Base-by-base conservation (phyloP, 2,329 filamentous ascomycete genomes). In the Pseudocercospora pini-densiflorae region DNA sequence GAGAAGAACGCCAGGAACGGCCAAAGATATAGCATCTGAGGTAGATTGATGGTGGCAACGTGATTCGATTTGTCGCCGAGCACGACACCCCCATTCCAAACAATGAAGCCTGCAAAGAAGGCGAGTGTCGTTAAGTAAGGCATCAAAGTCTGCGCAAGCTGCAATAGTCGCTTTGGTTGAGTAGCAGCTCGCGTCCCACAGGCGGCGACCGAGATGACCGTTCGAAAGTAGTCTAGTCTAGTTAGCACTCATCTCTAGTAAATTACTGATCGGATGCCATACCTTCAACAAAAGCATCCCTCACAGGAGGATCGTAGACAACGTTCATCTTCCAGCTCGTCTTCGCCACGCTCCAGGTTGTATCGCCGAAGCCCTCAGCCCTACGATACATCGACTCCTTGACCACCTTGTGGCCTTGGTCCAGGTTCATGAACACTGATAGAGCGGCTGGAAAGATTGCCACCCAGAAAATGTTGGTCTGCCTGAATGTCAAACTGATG, bases 391-490 rank as follows among this genome's bases (percentile, higher is more conserved):
- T 77, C 0, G 74, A 76, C 10, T 73, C 67, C 60, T 73, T 73
- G 54, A 74, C 3, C 72, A 78, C 74, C 84, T 86, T 66, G 87
- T 79, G 19, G 80, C 83, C 71, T 85, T 83, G 1, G 88, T 77
- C 77, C 78, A 51, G 81, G 80, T 76, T 90, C 85, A 49, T 88
- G 67, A 5, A 63, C 1, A 74, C 54, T 3, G 71, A 63, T 86
- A 78, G 45, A 2, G 68, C 89, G 21, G 90, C 90, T 73, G 93
- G 87, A 74, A 92, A 93, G 0, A 94, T 83, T 0, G 92, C 90
- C 0, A 94, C 89, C 95, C 95, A 99, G 77, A 99, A 97, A 63
- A 98, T 91, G 74, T 99, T 99, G 0, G 95, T 99, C 79, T 99
- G 95, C 24, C 95, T 86, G 83, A 97, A 95, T 2, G 86, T 81